phyloP scores from a whole-genome alignment of 2,329 filamentous ascomycete species.

The Dryadomyces quercivorus region DNA sequence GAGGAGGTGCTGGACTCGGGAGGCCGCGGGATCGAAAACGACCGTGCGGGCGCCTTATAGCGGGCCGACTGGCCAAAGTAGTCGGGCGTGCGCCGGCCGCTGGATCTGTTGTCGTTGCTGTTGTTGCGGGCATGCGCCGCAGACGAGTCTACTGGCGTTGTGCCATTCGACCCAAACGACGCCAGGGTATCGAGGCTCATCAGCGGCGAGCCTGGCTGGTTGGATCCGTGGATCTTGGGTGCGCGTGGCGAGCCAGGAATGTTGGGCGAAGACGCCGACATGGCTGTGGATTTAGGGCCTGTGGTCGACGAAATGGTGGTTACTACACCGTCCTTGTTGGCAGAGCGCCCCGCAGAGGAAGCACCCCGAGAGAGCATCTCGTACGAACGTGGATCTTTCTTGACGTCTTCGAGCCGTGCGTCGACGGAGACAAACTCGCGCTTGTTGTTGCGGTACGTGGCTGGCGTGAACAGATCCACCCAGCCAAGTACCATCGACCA shows the following conservation, averaged over 20 bases:
- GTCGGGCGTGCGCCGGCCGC: conserved; percentile 37
- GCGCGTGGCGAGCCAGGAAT: background rate
- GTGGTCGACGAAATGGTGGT: conserved; percentile 20
- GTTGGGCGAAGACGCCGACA: background rate
- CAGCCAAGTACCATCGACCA: conserved; percentile 80
- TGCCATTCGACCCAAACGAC: background rate
- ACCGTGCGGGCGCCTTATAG: conserved; percentile 41
- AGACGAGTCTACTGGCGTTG: too few relatives aligned
- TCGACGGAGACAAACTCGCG: conserved; percentile 86
- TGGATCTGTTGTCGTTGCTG: background rate
- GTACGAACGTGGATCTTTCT: conserved; percentile 57
- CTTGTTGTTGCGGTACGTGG: conserved; percentile 36
- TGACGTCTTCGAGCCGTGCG: conserved; percentile 46
- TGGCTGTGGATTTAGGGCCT: background rate
- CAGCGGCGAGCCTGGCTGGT: background rate
- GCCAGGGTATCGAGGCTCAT: background rate
- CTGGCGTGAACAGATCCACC: conserved; percentile 48
- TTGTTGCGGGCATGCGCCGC: background rate
- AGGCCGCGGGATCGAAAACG: conserved; percentile 43
- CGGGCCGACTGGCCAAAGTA: conserved; percentile 42
- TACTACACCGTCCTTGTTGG: conserved; percentile 28
- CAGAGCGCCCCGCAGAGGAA: conserved; percentile 5
- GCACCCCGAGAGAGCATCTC: conserved; percentile 60
- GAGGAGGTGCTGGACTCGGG: conserved; percentile 17
- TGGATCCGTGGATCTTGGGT: background rate